Base-by-base conservation (phyloP, 176 grass and related monocot species). In the Rhynchospora tenuis region DNA sequence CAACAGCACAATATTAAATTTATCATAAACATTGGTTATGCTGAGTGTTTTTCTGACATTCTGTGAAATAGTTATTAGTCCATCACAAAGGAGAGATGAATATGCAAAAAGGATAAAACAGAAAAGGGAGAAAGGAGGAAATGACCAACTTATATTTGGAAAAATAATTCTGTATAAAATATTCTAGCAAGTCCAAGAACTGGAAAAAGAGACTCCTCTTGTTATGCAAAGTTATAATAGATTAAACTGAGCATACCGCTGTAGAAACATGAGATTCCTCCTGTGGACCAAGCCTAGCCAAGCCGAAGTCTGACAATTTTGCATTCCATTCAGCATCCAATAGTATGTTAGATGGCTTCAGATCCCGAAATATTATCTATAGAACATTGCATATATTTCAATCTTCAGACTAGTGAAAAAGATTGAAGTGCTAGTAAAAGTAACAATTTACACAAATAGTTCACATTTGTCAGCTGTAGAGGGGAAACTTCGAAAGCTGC, bases 311-410 rank as follows among this genome's bases (percentile, higher is more conserved):
- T 0, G 95, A 98, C 56, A 98, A 80, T 81, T 98, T 98, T 0
- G 95, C 95, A 16, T 98, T 94, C 92, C 95, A 98, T n/a, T 93
- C 87, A 19, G 85, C 92, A 12, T 98, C 92, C 33, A 98, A 82
- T 10, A 98, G 92, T 74, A 98, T 93, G 83, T 98, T 98, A 1
- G 95, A 98, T 44, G 95, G 92, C 86, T 98, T 98, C 58, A 98
- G 77, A 86, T 98, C 95, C 24, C 95, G 92, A 52, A 98, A 98
- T 89, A 98, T 98, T 83, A 98, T 98, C 95, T 95, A 86, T 55
- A 68, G 45, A 50, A 66, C 60, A 64, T 72, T 19, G 46, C 5
- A 74, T 14, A 69, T 74, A 74, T 74, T 43, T 74, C 27, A 46
- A 74, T 74, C 47, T 51, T 26, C 1, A 74, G 46, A 52, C 45